Evolutionary conservation across 192 early-diverging fungal genomes (phyloP), one percentile per base, ranked within the genome.

Genomic region (Lunasporangiospora selenospora): DNA sequence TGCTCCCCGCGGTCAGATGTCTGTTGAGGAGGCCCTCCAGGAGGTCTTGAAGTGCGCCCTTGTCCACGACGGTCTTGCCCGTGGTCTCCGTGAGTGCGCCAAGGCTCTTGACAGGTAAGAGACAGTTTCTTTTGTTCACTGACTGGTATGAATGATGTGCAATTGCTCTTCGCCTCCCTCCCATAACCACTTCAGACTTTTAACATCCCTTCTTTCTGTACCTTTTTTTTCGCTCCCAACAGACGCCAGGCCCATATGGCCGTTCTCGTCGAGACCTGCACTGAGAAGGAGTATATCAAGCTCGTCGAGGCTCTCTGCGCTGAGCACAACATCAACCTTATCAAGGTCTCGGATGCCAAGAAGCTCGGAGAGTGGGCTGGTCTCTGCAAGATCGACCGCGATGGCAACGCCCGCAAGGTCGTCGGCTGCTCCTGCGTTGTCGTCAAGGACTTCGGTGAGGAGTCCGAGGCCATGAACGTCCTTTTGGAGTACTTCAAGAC

Each of bases 341-440:
- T 99, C 88, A 95, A 96, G 91, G 91, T 99, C 49, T 84, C 89
- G 30, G 95, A 97, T 82, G 85, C 92, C 77, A 98, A 97, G 94
- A 95, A 96, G 90, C 89, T 99, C 75, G 97, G 97, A 77, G 93
- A 98, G 85, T 98, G 96, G 97, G 93, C 92, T 59, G 97, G 97
- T 85, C 92, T 98, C 75, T 99, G 95, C 93, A 97, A 99, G 92
- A 93, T 99, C 77, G 97, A 99, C 82, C 91, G 93, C 66, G 94
- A 96, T 78, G 97, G 97, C 75, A 95, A 95, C 82, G 89, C 97
- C 79, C 95, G 97, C 81, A 97, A 97, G 91, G 88, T 97, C 63
- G 95, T 97, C 61, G 93, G 90, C 48, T 90, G 90, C 83, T 97
- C 95, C 58, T 93, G 92, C 78, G 95, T 95, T 41, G 97, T 95